Base-by-base conservation (phyloP, 2,329 filamentous ascomycete genomes). In the Apiospora hydei region DNA sequence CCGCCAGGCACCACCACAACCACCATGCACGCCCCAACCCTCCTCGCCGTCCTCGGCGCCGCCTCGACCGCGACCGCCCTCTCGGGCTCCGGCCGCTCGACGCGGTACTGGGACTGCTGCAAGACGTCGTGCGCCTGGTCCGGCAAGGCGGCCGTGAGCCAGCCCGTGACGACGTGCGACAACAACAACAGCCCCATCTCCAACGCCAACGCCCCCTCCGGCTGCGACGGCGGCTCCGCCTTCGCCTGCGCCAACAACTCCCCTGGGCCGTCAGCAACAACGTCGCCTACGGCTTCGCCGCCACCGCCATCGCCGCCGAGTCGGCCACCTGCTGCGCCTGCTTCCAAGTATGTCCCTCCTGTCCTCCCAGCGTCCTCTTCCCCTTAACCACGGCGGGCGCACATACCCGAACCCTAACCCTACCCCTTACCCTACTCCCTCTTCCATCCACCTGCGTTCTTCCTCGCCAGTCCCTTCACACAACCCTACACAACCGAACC, bases 261-360 rank as follows among this genome's bases (percentile, higher is more conserved):
- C 38, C 88, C 21, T 88, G 86, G 85, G 85, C 84, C 2, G 82
- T 89, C 70, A 85, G 82, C 74, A 83, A 86, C 70, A 83, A 80
- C 11, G 75, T 89, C 18, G 84, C 87, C n/a, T 89, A 89, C 75
- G 88, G 88, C 4, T 90, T 86, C 74, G 88, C 88, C 1, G 87
- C 88, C 43, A 85, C 85, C 5, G 84, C 80, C 71, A 84, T 89
- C 73, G 74, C 76, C 0, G 83, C 78, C 14, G 88, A 89, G 76
- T 80, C 81, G 16, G 80, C 78, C 21, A 88, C 86, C 84, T 90
- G 88, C 78, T 90, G 88, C 78, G 84, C 85, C 69, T 90, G 88
- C 79, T 90, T 89, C 77, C 77, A 83, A 88, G 79, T 81, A 73
- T 38, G 78, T 78, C 24, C 34, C 21, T 4, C 44, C 51, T 44